Conservation (phyloP, 2,329 filamentous ascomycete species). For the Venturia aucupariae region DNA sequence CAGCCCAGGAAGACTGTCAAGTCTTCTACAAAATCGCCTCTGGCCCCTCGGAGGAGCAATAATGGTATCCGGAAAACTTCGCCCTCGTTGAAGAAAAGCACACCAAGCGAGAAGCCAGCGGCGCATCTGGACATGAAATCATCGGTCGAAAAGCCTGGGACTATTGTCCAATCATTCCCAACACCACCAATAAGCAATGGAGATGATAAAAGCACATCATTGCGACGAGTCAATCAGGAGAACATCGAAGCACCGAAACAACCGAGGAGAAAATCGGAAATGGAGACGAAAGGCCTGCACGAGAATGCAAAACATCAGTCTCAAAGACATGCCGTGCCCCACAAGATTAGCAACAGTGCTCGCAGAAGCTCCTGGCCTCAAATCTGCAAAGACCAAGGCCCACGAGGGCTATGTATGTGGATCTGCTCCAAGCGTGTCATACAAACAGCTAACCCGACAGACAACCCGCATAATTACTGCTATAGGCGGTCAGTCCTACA, state of each 20-base stretch:
- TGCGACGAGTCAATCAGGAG: neutral
- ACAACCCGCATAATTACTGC: slow-evolving; percentile 2
- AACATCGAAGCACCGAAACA: neutral
- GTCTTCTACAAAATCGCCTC: neutral
- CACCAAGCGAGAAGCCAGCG: neutral
- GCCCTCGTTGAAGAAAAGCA: neutral
- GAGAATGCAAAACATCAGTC: neutral
- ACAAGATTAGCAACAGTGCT: neutral
- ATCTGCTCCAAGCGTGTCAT: neutral
- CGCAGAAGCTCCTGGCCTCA: neutral
- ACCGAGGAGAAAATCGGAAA: neutral
- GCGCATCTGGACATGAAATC: neutral
- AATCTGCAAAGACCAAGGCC: neutral
- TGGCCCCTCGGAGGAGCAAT: neutral
- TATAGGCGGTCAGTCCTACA: neutral
- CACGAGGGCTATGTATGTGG: neutral
- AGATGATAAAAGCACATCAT: neutral
- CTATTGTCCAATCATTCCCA: neutral
- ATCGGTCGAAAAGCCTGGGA: too few relatives aligned
- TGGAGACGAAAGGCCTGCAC: neutral
- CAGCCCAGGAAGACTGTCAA: neutral
- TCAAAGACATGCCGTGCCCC: neutral
- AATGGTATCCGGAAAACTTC: neutral
- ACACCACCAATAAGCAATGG: neutral
- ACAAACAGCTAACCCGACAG: neutral